Percentiles rank a stretch among this genome's conserved stretches.
These are phyloP conservation scores for Boletus huronensis DNA, from an alignment of 768 basidiomycete species.

Conservation along the genomic window DNA sequence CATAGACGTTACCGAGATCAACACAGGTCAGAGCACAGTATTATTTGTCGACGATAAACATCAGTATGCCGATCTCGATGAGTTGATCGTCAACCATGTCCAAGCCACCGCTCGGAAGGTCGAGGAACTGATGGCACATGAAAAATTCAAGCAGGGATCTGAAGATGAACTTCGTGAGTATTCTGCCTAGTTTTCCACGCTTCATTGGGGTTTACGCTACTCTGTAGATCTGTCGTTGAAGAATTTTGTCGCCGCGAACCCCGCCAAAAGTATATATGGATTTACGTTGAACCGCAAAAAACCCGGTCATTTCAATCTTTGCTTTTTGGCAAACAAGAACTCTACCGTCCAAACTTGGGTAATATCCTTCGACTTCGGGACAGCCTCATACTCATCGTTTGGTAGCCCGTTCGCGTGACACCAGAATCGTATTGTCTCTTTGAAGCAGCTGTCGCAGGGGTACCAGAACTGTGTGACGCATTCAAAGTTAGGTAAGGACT, in stretches of 20 bases:
- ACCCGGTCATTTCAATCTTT: conserved; percentile 91
- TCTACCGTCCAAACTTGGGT: conserved; percentile 92
- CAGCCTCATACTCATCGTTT: conserved; percentile 1
- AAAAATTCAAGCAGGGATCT: conserved; percentile 87
- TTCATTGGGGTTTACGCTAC: not conserved
- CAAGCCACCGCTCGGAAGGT: conserved; percentile 91
- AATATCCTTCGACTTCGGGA: conserved; percentile 1
- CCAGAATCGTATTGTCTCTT: conserved; percentile 89
- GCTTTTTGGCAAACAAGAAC: conserved; percentile 90
- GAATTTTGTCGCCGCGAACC: conserved; percentile 90
- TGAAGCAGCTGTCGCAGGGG: conserved; percentile 85
- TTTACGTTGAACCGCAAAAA: conserved; percentile 87
- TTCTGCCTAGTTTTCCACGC: not conserved
- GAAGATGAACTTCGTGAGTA: conserved; percentile 91
- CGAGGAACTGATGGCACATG: conserved; percentile 91
- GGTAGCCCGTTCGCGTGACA: conserved; percentile 78
- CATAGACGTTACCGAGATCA: conserved; percentile 78
- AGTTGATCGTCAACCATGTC: conserved; percentile 94
- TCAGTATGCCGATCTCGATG: conserved; percentile 90
- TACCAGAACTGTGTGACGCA: conserved; percentile 92
- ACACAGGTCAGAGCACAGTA: conserved; percentile 65
- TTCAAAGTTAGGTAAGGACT: conserved; percentile 79
- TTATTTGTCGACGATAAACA: conserved; percentile 76
- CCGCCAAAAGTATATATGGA: conserved; percentile 92
- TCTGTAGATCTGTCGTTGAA: conserved; percentile 75